These are phyloP conservation scores for Coccomyxa subellipsoidea DNA, from an alignment of 163 green algal species.

Conservation along the genomic window DNA sequence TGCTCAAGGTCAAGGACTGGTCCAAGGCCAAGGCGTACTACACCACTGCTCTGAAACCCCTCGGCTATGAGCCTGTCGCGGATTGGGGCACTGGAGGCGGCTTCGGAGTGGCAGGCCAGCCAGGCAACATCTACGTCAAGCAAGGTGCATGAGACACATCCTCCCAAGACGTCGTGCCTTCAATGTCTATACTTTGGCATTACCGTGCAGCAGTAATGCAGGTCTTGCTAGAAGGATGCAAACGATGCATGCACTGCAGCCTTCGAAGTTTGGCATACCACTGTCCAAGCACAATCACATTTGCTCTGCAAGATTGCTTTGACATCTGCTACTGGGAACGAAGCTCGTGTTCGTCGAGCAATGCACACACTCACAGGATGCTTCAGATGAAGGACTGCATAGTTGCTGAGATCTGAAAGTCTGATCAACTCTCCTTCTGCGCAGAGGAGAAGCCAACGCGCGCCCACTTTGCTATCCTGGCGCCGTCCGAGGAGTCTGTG, in stretches of 20 bases:
- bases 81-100: constrained; percentile 9
- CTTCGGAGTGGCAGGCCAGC: constrained; percentile 2
- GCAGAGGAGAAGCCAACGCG: constrained; percentile 5
- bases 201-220: no score
- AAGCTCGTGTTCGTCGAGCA: not conserved
- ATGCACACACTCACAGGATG: no score
- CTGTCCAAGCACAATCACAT: no score
- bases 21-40: constrained; percentile 12
- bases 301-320: not conserved
- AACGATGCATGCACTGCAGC: not conserved
- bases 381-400: no score
- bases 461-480: constrained; percentile 6
- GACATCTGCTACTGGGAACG: not conserved
- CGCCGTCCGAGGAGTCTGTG: constrained; percentile 7
- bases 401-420: no score
- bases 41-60: constrained; percentile 8
- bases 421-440: not conserved
- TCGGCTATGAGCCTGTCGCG: constrained; percentile 12
- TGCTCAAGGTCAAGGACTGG: constrained; percentile 27
- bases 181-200: not conserved
- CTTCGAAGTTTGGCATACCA: no score
- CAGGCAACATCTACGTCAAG: constrained; percentile 14
- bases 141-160: constrained; percentile 17
- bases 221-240: no score
- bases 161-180: no score